A percentile compares a stretch with the other conserved stretches of the same genome.
Conservation (phyloP, 2,329 filamentous ascomycete species). For the Epichloe gansuensis region DNA sequence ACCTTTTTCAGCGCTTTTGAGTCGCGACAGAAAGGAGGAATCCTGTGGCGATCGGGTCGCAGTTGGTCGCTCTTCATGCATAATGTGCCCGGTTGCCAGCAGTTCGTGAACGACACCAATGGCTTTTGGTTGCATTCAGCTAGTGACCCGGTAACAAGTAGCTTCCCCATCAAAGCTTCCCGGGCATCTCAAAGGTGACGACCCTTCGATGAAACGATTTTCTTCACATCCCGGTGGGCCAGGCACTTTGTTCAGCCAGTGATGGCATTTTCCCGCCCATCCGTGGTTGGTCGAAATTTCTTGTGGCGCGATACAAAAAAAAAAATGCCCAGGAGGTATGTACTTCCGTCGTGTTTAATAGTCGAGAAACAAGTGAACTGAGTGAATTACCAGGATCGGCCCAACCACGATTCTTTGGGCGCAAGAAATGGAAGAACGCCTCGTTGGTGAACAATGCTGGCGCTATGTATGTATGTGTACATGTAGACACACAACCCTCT, state of each 20-base stretch:
- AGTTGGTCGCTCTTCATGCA: not conserved
- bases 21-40: too few species aligned
- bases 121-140: not conserved
- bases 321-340: slow-evolving; percentile 13
- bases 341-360: slow-evolving; percentile 1
- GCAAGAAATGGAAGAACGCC: slow-evolving; percentile 20
- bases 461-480: slow-evolving; percentile 3
- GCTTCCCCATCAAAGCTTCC: too few species aligned
- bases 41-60: not conserved
- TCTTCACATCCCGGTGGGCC: slow-evolving; percentile 5
- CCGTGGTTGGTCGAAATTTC: slow-evolving; percentile 10
- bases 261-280: slow-evolving; percentile 14
- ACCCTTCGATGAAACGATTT: too few species aligned
- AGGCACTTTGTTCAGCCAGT: slow-evolving; percentile 15
- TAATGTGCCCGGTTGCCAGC: not conserved
- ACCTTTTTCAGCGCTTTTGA: not conserved
- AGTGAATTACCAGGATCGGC: slow-evolving; percentile 25
- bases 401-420: slow-evolving; percentile 18
- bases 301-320: slow-evolving; percentile 11
- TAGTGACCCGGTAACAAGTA: too few species aligned
- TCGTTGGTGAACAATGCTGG: slow-evolving; percentile 14
- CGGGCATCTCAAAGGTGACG: too few species aligned
- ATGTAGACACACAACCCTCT: slow-evolving; percentile 11
- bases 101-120: not conserved
- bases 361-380: slow-evolving; percentile 18